Evolutionary conservation across 257 asterid genomes (phyloP).

Genomic region (Przewalskia tangutica): DNA sequence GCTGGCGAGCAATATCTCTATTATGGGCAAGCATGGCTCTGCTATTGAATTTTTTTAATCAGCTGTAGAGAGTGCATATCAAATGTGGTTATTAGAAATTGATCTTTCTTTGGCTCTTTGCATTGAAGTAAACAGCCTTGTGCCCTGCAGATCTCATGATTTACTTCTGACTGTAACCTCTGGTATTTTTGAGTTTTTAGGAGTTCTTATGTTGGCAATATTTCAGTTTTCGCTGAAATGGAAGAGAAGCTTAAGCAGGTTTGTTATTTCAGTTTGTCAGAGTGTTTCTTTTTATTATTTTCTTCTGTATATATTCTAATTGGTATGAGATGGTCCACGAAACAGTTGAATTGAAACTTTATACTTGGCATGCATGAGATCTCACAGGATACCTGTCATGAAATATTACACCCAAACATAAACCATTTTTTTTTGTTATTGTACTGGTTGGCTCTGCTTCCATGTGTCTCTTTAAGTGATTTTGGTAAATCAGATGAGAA

Average conservation of each 20-base stretch:
- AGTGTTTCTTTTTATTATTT: background rate
- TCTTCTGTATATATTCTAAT: background rate
- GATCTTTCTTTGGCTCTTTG: background rate
- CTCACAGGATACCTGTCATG: background rate
- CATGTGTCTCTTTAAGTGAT: background rate
- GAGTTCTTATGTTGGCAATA: constrained; percentile 70
- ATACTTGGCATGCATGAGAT: background rate
- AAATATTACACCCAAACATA: background rate
- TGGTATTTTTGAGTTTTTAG: constrained; percentile 29
- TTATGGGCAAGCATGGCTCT: background rate
- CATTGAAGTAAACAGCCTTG: background rate
- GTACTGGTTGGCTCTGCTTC: background rate
- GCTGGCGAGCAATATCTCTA: background rate
- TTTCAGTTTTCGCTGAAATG: constrained; percentile 60
- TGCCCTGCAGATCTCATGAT: constrained; percentile 2
- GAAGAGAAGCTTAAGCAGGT: constrained; percentile 80
- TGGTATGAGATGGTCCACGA: background rate
- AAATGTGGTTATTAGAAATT: background rate
- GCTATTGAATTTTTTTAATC: background rate
- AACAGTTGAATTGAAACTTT: background rate
- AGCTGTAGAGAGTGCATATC: background rate
- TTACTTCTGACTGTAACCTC: constrained; percentile 12
- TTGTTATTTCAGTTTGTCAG: constrained; percentile 12
- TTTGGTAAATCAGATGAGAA: background rate
- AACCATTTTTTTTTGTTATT: background rate